A percentile compares a stretch with the other conserved stretches of the same genome.
Evolutionary conservation across 768 basidiomycete genomes (phyloP).

Genomic region (Lyophyllum shimeji): DNA sequence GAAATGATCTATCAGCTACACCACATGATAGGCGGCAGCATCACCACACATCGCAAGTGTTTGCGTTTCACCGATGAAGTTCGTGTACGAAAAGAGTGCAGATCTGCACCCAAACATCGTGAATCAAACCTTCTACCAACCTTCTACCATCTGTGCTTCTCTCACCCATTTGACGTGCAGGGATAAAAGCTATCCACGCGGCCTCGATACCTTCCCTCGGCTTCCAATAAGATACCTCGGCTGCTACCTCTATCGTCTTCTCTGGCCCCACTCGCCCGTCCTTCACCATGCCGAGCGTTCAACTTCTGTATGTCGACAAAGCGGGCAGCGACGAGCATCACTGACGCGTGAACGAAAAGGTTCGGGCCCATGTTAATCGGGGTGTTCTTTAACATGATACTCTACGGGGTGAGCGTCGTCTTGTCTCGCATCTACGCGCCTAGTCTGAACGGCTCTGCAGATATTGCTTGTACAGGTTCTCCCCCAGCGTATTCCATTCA

Average conservation of each 20-base stretch:
- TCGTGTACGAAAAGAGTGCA: not conserved
- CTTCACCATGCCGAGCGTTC: constrained; percentile 17
- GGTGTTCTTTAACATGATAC: constrained; percentile 30
- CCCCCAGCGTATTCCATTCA: not conserved
- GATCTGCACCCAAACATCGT: not conserved
- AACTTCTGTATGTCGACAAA: constrained; percentile 13
- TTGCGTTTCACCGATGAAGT: not conserved
- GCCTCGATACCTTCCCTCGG: not conserved
- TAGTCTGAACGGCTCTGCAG: constrained; percentile 13
- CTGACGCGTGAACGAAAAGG: constrained; percentile 9
- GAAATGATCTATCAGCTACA: not conserved
- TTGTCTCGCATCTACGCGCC: not conserved
- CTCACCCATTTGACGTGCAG: not conserved
- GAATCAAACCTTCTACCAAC: constrained; percentile 3
- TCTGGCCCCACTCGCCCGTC: not conserved
- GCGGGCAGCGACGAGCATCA: not conserved
- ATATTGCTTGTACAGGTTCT: constrained; percentile 28
- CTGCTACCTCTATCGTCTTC: not conserved
- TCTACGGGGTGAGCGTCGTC: constrained; percentile 22
- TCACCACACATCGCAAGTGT: not conserved
- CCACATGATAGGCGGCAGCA: not conserved
- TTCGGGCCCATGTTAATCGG: constrained; percentile 32
- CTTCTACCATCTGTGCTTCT: not conserved
- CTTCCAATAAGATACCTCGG: constrained; percentile 4
- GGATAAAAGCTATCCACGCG: not conserved